Evolutionary conservation across 1,139 yeast species (phyloP), one percentile per base, ranked within the genome.

Genomic region (Yamadazyma friedrichii): DNA sequence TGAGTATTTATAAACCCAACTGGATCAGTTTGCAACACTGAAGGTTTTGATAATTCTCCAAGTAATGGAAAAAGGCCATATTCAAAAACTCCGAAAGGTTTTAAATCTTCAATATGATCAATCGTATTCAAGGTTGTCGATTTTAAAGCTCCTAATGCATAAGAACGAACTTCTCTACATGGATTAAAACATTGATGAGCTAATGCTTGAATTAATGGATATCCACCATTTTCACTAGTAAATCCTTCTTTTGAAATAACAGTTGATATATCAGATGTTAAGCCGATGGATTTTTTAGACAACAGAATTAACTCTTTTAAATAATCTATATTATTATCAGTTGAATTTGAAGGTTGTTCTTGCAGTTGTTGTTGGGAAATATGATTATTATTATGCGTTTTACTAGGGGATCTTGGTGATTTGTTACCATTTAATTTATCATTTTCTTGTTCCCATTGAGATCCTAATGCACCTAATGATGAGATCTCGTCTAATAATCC

Each of bases 131-230:
- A 51, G 47, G 76, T 50, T 28, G 76, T 56, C 42, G 65, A 56
- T 52, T 80, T 80, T 53, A 89, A 65, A 13, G 76, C 56, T 42
- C 73, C 65, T 44, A 84, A 59, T 0, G 96, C 93, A 58, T 70
- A 78, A 0, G 75, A 63, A 35, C 96, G 70, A 10, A 89, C 70
- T 55, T 85, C 89, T 29, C 88, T 73, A 57, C 95, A 87, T 9
- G 95, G 95, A 53, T 88, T 89, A 58, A 86, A 77, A 57, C 96
- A 87, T 61, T 89, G 96, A 52, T 85, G 91, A 0, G 94, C 88
- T 44, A 89, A 70, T 0, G 94, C 93, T 56, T 87, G 93, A 25
- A 84, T 67, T 44, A 84, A 63, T 1, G 91, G 83, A 49, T 82
- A 78, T 44, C 78, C 65, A 29, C 64, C 51, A n/a, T 66, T 68